phyloP scores from a whole-genome alignment of 192 early-diverging fungal genomes.

The Rhizophlyctis rosea region DNA sequence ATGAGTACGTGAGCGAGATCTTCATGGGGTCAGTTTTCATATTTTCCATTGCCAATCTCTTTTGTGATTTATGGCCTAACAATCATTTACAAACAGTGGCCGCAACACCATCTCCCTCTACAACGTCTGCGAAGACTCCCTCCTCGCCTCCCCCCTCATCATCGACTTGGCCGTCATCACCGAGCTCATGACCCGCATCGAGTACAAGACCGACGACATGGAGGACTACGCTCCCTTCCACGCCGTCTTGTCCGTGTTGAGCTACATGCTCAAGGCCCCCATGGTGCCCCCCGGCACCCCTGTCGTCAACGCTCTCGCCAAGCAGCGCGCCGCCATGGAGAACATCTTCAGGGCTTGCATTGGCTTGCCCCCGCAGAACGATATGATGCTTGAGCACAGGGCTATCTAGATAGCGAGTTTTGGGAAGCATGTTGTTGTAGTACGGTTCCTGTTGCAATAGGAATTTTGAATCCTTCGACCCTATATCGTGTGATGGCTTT shows the following conservation, averaged over 20 bases:
- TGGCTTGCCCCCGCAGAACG: constrained; percentile 91
- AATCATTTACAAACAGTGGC: constrained; percentile 40
- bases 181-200: constrained; percentile 95
- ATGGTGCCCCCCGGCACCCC: constrained; percentile 89
- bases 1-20: constrained; percentile 98
- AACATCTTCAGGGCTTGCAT: constrained; percentile 97
- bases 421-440: too few relatives aligned
- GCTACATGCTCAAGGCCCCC: constrained; percentile 98
- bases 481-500: too few relatives aligned
- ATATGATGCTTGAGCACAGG: constrained; percentile 86
- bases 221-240: constrained; percentile 79
- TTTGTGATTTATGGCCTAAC: background rate
- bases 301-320: constrained; percentile 92
- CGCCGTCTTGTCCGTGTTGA: constrained; percentile 88
- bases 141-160: constrained; percentile 95
- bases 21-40: constrained; percentile 75
- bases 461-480: too few relatives aligned
- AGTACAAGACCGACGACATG: constrained; percentile 80
- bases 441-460: too few relatives aligned
- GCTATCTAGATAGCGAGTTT: constrained; percentile 16
- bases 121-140: constrained; percentile 99
- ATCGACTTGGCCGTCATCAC: constrained; percentile 92
- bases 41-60: background rate
- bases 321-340: constrained; percentile 96
- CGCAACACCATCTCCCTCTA: constrained; percentile 95